Evolutionary conservation across 495 filamentous ascomycete genomes (phyloP), one percentile per base, ranked within the genome.

Genomic region (Aspergillus bridgeri): DNA sequence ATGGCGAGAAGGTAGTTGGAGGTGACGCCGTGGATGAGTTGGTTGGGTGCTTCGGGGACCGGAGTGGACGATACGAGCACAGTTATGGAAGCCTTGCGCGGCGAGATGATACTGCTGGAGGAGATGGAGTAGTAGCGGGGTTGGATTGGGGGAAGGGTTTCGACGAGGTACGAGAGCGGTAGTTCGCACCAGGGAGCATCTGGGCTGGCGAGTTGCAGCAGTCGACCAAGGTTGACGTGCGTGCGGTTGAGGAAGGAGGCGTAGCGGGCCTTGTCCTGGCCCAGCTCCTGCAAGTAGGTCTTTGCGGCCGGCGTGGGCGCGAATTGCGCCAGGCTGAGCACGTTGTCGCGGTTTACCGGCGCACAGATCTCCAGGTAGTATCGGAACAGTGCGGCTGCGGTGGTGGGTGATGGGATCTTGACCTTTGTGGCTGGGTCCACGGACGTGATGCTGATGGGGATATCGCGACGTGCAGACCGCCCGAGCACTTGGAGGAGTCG

Each of bases 51-150:
- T 2, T 62, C 63, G 3, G 60, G 64, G 9, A 74, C 57, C 3
- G 65, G 54, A 0, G 63, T 64, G 27, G 68, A 66, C 15, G 71
- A 65, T 18, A 79, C 75, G 20, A 78, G 65, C 7, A 70, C 75
- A 0, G 80, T 81, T 50, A 81, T 73, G 6, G 75, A 66, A 20
- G 72, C 62, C 38, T 70, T 65, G 17, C 75, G 73, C 0, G 78
- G 74, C 7, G 71, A 65, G 42, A 81, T 65, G 7, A 79, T 65
- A 15, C 73, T 75, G 25, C 74, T 78, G 7, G 79, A 81, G 17
- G 80, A 81, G 61, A 83, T 83, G 51, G 79, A 82, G 65, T 83
- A 83, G 65, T 77, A 79, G 29, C 80, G 76, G 2, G 79, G 76
- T 29, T 76, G 75, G 44, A 75, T 67, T 33, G 65, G 54, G 4